phyloP scores from a whole-genome alignment of 164 flowering plant species.

The Aristolochia californica region DNA sequence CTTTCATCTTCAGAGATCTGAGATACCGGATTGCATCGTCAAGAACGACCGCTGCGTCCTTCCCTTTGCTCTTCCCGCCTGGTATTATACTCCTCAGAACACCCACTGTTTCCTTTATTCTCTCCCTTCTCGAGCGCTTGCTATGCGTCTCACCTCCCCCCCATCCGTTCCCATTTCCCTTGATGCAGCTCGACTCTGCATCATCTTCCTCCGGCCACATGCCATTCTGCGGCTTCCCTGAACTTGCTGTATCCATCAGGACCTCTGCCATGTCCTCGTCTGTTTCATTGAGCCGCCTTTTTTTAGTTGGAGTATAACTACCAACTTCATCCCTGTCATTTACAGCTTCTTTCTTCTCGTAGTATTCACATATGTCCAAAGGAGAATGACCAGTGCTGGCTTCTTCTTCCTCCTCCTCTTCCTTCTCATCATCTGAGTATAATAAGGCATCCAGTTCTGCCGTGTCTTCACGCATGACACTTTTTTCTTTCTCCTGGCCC shows the following conservation, averaged over 20 bases:
- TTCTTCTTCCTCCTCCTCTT: conserved; percentile 68
- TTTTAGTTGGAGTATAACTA: conserved; percentile 36
- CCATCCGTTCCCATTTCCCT: conserved; percentile 7
- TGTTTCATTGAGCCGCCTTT: conserved; percentile 27
- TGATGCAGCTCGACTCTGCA: conserved; percentile 38
- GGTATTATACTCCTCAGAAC: conserved; percentile 62
- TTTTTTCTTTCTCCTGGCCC: conserved; percentile 8
- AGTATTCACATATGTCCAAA: conserved; percentile 34
- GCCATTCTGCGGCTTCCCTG: conserved; percentile 12
- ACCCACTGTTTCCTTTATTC: conserved; percentile 44
- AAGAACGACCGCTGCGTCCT: conserved; percentile 46
- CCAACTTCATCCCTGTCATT: conserved; percentile 9
- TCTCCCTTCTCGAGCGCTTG: conserved; percentile 41
- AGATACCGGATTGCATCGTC: conserved; percentile 74
- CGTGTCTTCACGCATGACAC: conserved; percentile 86
- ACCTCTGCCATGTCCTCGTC: conserved; percentile 7
- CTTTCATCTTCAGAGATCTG: conserved; percentile 53
- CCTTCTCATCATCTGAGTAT: conserved; percentile 53
- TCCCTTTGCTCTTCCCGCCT: conserved; percentile 34
- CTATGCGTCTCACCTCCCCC: conserved; percentile 13
- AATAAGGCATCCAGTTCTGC: conserved; percentile 82
- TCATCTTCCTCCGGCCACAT: conserved; percentile 28
- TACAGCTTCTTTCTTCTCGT: conserved; percentile 1
- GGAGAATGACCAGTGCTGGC: conserved; percentile 91
- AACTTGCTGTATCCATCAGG: conserved; percentile 35